Conservation (phyloP, 2,329 filamentous ascomycete species). For the Stachybotrys elegans region DNA sequence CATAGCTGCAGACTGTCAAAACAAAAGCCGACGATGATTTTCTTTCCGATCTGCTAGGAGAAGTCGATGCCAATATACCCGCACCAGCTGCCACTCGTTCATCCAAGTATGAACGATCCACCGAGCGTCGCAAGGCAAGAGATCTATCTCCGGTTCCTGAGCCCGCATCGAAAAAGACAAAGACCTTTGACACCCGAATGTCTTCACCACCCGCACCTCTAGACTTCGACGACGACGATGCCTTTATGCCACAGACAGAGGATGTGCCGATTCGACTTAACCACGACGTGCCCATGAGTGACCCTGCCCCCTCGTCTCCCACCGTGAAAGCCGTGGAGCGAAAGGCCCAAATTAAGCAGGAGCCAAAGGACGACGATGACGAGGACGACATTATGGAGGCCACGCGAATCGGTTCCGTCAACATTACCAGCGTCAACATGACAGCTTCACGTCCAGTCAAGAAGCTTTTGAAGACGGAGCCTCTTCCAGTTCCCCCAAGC, state of each 20-base stretch:
- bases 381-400: conserved; percentile 86
- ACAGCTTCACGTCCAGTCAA: conserved; percentile 68
- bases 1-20: conserved; percentile 54
- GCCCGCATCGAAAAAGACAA: conserved; percentile 51
- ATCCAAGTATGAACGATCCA: conserved; percentile 62
- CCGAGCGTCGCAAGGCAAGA: conserved; percentile 72
- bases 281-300: conserved; percentile 69
- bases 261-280: conserved; percentile 46
- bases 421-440: conserved; percentile 73
- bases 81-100: conserved; percentile 50
- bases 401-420: conserved; percentile 66
- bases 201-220: conserved; percentile 40
- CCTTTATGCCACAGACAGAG: conserved; percentile 50
- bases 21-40: conserved; percentile 89
- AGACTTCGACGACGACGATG: conserved; percentile 53
- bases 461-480: conserved; percentile 63
- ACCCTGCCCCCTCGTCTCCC: conserved; percentile 82
- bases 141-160: conserved; percentile 69
- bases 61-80: conserved; percentile 74
- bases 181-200: conserved; percentile 44
- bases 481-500: conserved; percentile 65
- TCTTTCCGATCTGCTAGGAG: conserved; percentile 75
- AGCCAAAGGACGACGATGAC: conserved; percentile 62
- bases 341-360: conserved; percentile 51
- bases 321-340: conserved; percentile 72